Evolutionary conservation across 1,139 yeast species (phyloP).

Genomic region (Entelexis sorbosivorans): DNA sequence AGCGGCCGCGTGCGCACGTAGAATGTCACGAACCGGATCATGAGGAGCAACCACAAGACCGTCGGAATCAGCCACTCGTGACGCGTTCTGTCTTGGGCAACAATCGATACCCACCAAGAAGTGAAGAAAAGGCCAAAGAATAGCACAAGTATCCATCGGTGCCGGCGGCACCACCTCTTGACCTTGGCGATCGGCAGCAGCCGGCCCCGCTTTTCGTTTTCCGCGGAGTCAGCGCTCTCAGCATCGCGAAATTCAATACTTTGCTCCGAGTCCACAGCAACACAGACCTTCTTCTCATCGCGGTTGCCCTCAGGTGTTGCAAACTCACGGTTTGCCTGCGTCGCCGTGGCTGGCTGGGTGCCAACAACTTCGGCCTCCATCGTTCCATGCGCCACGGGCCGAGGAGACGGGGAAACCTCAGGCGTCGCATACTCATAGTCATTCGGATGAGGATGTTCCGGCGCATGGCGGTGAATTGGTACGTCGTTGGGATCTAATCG

Average conservation of each 20-base stretch:
- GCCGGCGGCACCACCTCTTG: conserved; percentile 10
- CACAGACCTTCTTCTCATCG: conserved; percentile 2
- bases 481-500: conserved; percentile 22
- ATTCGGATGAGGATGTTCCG: neutral
- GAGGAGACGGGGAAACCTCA: neutral
- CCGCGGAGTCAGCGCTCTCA: conserved; percentile 14
- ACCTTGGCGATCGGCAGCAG: conserved; percentile 9
- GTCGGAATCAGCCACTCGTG: conserved; percentile 57
- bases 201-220: conserved; percentile 9
- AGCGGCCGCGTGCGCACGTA: conserved; percentile 38
- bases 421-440: conserved; percentile 4
- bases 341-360: neutral
- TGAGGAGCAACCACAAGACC: conserved; percentile 43
- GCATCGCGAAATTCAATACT: conserved; percentile 15
- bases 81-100: conserved; percentile 44
- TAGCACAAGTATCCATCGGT: conserved; percentile 27
- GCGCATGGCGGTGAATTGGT: conserved; percentile 16
- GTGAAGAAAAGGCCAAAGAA: conserved; percentile 41
- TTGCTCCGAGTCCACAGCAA: conserved; percentile 1
- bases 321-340: neutral
- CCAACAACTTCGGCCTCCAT: neutral
- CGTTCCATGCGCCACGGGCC: neutral
- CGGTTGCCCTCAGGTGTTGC: neutral
- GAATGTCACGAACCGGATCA: conserved; percentile 47
- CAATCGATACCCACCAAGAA: conserved; percentile 55